A percentile compares a stretch with the other conserved stretches of the same genome.
Evolutionary conservation across 345 rosid genomes (phyloP).

Genomic region (Cardamine occulta): DNA sequence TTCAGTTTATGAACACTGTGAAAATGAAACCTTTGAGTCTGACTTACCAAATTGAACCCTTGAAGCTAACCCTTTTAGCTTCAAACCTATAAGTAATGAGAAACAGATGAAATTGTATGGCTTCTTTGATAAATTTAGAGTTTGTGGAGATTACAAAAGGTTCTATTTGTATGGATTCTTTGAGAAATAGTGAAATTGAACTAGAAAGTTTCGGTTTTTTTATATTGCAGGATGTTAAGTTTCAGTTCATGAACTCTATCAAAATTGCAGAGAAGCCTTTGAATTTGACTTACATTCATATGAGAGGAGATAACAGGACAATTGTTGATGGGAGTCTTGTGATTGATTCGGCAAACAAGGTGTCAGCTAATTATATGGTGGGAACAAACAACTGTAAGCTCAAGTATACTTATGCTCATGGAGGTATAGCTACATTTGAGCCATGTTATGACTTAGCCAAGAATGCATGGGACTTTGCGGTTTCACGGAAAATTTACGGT

Average conservation of each 20-base stretch:
- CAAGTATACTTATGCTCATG: constrained; percentile 68
- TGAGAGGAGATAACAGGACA: constrained; percentile 58
- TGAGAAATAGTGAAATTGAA: neutral
- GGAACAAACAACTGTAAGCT: constrained; percentile 73
- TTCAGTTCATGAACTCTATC: constrained; percentile 31
- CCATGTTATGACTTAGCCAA: constrained; percentile 70
- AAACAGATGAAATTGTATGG: neutral
- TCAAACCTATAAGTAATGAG: neutral
- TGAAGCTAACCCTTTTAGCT: neutral
- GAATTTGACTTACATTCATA: constrained; percentile 78
- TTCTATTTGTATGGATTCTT: neutral
- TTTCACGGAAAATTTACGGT: constrained; percentile 57
- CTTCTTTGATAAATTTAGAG: neutral
- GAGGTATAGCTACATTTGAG: constrained; percentile 67
- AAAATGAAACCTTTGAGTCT: constrained; percentile 70
- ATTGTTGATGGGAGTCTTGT: constrained; percentile 59
- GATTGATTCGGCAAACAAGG: constrained; percentile 69
- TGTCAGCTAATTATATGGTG: constrained; percentile 65
- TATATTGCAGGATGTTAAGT: constrained; percentile 65
- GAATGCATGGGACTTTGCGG: constrained; percentile 76
- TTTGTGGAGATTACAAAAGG: neutral
- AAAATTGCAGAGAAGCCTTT: constrained; percentile 69
- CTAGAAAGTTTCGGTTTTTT: neutral
- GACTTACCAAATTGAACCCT: constrained; percentile 44
- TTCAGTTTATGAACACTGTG: constrained; percentile 26